Conservation (phyloP, 306 rosid species). For the Prunus dulcis region DNA sequence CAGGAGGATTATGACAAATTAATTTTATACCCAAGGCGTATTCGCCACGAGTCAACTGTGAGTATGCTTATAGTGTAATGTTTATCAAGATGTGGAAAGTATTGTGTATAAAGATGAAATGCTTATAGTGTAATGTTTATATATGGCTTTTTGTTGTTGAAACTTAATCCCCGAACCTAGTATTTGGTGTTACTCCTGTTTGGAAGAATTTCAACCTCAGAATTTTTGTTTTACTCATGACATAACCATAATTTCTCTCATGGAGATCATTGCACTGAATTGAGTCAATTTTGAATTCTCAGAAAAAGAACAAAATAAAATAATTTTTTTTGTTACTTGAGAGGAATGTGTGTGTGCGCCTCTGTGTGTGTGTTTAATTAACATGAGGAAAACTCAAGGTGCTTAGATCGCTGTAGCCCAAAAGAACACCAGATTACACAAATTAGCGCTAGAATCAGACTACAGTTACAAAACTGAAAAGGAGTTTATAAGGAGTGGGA, state of each 20-base stretch:
- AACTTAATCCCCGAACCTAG: neutral
- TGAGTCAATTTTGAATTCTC: too few relatives aligned
- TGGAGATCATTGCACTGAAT: too few relatives aligned
- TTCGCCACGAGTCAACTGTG: slow-evolving; percentile 94
- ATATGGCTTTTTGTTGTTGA: neutral
- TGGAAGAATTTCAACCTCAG: neutral
- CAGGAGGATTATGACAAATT: slow-evolving; percentile 83
- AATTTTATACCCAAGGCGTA: slow-evolving; percentile 52
- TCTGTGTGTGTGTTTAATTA: neutral
- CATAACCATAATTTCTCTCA: neutral
- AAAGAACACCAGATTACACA: neutral
- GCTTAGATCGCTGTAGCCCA: neutral
- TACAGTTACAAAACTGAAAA: neutral
- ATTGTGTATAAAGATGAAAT: neutral
- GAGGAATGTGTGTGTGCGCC: too few relatives aligned
- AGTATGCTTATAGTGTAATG: slow-evolving; percentile 9
- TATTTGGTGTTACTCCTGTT: neutral
- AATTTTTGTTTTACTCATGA: neutral
- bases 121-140: neutral
- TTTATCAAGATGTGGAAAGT: neutral
- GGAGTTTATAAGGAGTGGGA: neutral
- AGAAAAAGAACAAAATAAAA: too few relatives aligned
- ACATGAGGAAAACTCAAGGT: neutral
- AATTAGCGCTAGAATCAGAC: neutral
- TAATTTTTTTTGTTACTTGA: too few relatives aligned